Conservation (phyloP, 2,329 filamentous ascomycete species). For the Ascochyta lentis region DNA sequence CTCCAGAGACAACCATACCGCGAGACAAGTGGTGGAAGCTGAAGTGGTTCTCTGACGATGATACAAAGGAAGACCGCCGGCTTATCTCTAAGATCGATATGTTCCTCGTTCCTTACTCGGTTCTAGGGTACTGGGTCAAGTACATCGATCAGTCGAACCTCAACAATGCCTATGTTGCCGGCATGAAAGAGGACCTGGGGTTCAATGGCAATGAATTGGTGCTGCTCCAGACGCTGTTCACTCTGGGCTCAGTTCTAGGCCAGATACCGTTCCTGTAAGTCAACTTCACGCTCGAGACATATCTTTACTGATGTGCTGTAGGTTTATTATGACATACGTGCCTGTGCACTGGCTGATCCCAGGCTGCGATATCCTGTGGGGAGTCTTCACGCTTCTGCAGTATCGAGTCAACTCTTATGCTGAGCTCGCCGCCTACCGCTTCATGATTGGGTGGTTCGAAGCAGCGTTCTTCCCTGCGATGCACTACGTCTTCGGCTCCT, state of each 20-base stretch:
- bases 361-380: conserved; percentile 59
- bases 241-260: conserved; percentile 56
- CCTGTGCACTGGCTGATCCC: conserved; percentile 59
- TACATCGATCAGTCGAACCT: conserved; percentile 62
- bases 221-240: conserved; percentile 60
- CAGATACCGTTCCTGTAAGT: conserved; percentile 57
- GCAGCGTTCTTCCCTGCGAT: conserved; percentile 45
- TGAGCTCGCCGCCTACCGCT: conserved; percentile 60
- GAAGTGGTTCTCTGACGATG: conserved; percentile 40
- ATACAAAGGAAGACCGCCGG: conserved; percentile 56
- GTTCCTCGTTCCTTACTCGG: conserved; percentile 61
- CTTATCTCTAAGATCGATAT: conserved; percentile 62
- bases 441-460: conserved; percentile 61
- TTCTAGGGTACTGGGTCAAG: conserved; percentile 63
- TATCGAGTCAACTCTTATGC: conserved; percentile 56
- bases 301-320: not conserved
- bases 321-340: conserved; percentile 50
- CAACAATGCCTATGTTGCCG: conserved; percentile 62
- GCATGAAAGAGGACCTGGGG: conserved; percentile 58
- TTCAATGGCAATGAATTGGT: conserved; percentile 61
- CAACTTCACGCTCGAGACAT: not conserved
- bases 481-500: conserved; percentile 40
- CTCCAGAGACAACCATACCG: conserved; percentile 9
- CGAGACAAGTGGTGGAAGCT: conserved; percentile 22
- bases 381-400: conserved; percentile 62